Percentiles rank a stretch among this genome's conserved stretches.
Evolutionary conservation across 768 basidiomycete species (phyloP).

Genomic region (Chalciporus sphaerocephalus): DNA sequence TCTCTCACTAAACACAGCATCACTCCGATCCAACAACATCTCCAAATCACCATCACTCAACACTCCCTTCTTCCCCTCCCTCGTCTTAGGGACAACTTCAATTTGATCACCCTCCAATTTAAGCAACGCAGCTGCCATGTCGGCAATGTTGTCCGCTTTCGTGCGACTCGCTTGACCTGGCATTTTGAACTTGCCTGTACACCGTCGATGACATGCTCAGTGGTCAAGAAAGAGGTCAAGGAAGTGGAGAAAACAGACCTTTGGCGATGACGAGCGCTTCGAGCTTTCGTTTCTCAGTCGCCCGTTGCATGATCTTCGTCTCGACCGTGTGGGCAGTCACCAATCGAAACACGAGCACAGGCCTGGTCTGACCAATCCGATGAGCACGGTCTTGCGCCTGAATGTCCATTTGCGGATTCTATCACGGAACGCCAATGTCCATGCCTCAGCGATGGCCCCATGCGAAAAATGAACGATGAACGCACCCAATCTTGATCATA

Average conservation of each 20-base stretch:
- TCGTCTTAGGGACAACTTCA: slow-evolving; percentile 71
- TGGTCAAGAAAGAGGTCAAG: background rate
- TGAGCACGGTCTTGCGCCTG: slow-evolving; percentile 97
- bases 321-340: slow-evolving; percentile 88
- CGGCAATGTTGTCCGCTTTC: slow-evolving; percentile 66
- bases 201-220: no score
- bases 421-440: background rate
- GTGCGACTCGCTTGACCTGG: slow-evolving; percentile 52
- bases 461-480: background rate
- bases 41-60: slow-evolving; percentile 81
- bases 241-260: slow-evolving; percentile 38
- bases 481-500: slow-evolving; percentile 24
- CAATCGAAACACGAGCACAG: slow-evolving; percentile 85
- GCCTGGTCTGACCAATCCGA: slow-evolving; percentile 90
- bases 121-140: slow-evolving; percentile 75
- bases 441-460: slow-evolving; percentile 2
- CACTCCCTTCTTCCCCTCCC: slow-evolving; percentile 61
- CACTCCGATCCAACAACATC: slow-evolving; percentile 73
- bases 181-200: slow-evolving; percentile 75
- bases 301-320: slow-evolving; percentile 85
- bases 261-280: slow-evolving; percentile 95
- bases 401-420: slow-evolving; percentile 95
- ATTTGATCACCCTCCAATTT: slow-evolving; percentile 86
- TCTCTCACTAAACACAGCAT: slow-evolving; percentile 66
- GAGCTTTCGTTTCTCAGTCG: slow-evolving; percentile 80